Percentiles rank a stretch among this genome's conserved stretches.
These are phyloP conservation scores for Heritiera littoralis DNA, from an alignment of 345 rosid species.

Conservation along the genomic window DNA sequence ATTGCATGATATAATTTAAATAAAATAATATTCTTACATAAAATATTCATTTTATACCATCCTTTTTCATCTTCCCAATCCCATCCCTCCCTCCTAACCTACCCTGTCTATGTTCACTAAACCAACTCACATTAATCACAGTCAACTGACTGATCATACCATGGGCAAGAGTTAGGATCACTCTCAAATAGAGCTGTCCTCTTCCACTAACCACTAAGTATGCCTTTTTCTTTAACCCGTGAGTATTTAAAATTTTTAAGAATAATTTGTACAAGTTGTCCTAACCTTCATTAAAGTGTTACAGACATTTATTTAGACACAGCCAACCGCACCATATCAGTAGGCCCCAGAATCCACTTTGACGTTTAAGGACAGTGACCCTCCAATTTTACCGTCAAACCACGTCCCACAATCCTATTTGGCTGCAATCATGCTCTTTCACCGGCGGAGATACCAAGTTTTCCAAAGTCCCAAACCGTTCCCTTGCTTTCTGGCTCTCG, in stretches of 20 bases:
- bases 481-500: not conserved
- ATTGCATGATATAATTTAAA: too few species aligned
- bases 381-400: not conserved
- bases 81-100: too few species aligned
- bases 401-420: not conserved
- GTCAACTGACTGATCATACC: not conserved
- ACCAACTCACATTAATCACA: conserved; percentile 8
- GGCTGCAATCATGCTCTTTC: not conserved
- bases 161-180: not conserved
- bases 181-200: not conserved
- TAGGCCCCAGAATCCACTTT: conserved; percentile 26
- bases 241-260: not conserved
- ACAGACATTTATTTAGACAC: conserved; percentile 17
- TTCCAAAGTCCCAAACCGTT: not conserved
- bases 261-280: not conserved
- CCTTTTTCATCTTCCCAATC: too few species aligned
- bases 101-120: too few species aligned
- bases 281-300: not conserved
- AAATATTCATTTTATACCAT: too few species aligned
- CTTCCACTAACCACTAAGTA: not conserved
- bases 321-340: conserved; percentile 7
- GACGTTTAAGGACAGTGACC: conserved; percentile 6
- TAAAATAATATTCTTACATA: too few species aligned
- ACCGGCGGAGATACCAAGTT: not conserved
- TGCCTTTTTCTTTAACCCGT: too few species aligned